A percentile compares a stretch with the other conserved stretches of the same genome.
phyloP scores from a whole-genome alignment of 2,329 filamentous ascomycete species.

The Stylonectria norvegica region DNA sequence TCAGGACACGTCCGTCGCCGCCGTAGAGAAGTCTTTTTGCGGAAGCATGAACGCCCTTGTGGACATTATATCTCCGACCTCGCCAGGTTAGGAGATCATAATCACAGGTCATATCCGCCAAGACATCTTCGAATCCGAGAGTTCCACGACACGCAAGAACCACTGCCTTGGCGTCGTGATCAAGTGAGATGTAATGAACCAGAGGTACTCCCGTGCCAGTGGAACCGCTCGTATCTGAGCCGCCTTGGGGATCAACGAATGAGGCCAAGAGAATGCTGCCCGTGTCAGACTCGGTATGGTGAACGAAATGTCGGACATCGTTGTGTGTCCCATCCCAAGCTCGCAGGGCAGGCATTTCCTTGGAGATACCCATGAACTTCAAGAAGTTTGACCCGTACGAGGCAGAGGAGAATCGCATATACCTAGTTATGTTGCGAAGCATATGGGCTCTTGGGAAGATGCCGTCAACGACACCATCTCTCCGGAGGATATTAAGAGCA shows the following conservation, averaged over 20 bases:
- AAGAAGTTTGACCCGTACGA: constrained; percentile 64
- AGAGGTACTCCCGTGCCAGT: constrained; percentile 65
- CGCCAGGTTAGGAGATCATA: constrained; percentile 65
- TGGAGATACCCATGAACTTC: constrained; percentile 58
- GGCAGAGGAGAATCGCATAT: constrained; percentile 64
- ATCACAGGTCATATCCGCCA: constrained; percentile 72
- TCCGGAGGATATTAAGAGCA: constrained; percentile 47
- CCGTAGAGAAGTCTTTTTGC: constrained; percentile 65
- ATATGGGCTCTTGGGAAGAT: constrained; percentile 59
- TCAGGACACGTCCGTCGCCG: constrained; percentile 62
- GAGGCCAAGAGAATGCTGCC: constrained; percentile 64
- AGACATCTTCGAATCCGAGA: constrained; percentile 68
- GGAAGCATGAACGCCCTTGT: constrained; percentile 72
- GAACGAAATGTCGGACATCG: constrained; percentile 61
- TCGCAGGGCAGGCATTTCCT: constrained; percentile 43
- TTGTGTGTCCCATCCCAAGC: constrained; percentile 50
- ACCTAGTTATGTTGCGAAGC: constrained; percentile 59
- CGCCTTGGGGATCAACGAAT: constrained; percentile 66
- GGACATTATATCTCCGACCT: constrained; percentile 63
- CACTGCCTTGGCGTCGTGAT: constrained; percentile 68
- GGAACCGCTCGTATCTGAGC: constrained; percentile 61
- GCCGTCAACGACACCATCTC: constrained; percentile 53
- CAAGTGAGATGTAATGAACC: constrained; percentile 69
- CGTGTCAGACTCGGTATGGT: constrained; percentile 57
- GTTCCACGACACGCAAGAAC: constrained; percentile 72